Evolutionary conservation across 1,284 basidiomycete genomes (phyloP), one percentile per base, ranked within the genome.

Genomic region (Ustilago tritici): DNA sequence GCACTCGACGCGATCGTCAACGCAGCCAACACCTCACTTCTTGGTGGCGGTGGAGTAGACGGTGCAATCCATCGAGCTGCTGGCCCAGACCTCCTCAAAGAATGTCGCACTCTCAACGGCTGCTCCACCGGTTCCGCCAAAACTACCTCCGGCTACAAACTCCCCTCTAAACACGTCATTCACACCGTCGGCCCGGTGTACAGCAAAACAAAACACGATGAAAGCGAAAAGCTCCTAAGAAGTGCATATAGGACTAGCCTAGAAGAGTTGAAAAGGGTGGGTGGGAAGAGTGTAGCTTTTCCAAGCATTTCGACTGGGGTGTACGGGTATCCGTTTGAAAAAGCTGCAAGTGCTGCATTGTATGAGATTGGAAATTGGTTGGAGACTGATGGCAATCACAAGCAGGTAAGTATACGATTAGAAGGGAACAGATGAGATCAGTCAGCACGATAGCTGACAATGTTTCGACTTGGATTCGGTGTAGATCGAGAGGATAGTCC

Each of bases 181-280:
- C 96, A 98, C 82, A 92, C 96, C 1, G 95, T 97, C 31, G 95
- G 95, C 11, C 95, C 95, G 0, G 86, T 95, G 2, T 96, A 94
- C 31, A 38, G 38, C 0, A 10, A 55, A 3, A 32, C 23, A 3
- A 28, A 36, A 6, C 59, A 47, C 12, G 41, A 47, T 0, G 56
- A 79, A 34, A 57, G 43, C 19, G 68, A 70, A 28, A 12, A n/a
- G 5, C 65, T 81, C 67, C 89, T 98, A 3, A 47, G 72, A 56
- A 74, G 63, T 17, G 81, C 82, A 11, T 85, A 85, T 65, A 49
- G 69, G 12, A 43, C 65, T 10, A 78, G 73, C 41, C 63, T 85
- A 19, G 69, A 82, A 4, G 68, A 76, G 23, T 73, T 80, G 0
- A 66, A 56, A 6, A 58, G 65, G 14, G 36, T 64, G 2, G 57